Evolutionary conservation across 768 basidiomycete genomes (phyloP).

Genomic region (Royoungia palumana): DNA sequence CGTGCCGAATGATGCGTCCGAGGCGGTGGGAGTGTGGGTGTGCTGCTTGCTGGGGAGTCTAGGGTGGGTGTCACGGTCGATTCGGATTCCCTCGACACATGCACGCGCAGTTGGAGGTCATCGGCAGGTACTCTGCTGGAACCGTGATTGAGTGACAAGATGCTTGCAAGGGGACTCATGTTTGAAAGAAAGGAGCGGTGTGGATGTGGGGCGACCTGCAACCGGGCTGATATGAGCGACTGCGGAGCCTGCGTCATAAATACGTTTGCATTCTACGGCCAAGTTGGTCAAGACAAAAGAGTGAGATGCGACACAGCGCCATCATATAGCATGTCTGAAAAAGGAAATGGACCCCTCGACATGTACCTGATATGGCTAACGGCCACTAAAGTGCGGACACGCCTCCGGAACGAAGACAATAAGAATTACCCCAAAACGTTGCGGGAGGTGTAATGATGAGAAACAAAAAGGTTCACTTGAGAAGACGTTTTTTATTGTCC

Average conservation of each 20-base stretch:
- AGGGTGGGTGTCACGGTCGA: slow-evolving; percentile 13
- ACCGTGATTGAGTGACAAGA: slow-evolving; percentile 6
- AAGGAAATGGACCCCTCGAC: slow-evolving; percentile 5
- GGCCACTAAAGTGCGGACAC: background rate
- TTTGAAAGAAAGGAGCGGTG: background rate
- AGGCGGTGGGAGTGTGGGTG: slow-evolving; percentile 22
- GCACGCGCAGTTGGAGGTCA: slow-evolving; percentile 21
- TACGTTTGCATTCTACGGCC: slow-evolving; percentile 16
- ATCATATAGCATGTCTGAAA: background rate
- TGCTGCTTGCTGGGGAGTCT: slow-evolving; percentile 13
- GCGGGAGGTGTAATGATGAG: slow-evolving; percentile 4
- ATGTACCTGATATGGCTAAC: slow-evolving; percentile 4
- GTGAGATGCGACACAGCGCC: background rate
- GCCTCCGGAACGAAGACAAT: slow-evolving; percentile 21
- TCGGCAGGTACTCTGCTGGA: slow-evolving; percentile 6
- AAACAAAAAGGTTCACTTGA: slow-evolving; percentile 13
- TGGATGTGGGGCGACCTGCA: slow-evolving; percentile 11
- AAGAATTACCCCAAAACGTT: slow-evolving; percentile 17
- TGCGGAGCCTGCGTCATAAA: slow-evolving; percentile 17
- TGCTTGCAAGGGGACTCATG: slow-evolving; percentile 17
- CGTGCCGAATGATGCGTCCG: slow-evolving; percentile 21
- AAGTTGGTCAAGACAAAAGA: slow-evolving; percentile 31
- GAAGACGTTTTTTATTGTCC: slow-evolving; percentile 23
- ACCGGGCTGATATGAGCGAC: slow-evolving; percentile 1
- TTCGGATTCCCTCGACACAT: slow-evolving; percentile 25